phyloP scores from a whole-genome alignment of 176 grass and related monocot species.

The Alloteropsis semialata region DNA sequence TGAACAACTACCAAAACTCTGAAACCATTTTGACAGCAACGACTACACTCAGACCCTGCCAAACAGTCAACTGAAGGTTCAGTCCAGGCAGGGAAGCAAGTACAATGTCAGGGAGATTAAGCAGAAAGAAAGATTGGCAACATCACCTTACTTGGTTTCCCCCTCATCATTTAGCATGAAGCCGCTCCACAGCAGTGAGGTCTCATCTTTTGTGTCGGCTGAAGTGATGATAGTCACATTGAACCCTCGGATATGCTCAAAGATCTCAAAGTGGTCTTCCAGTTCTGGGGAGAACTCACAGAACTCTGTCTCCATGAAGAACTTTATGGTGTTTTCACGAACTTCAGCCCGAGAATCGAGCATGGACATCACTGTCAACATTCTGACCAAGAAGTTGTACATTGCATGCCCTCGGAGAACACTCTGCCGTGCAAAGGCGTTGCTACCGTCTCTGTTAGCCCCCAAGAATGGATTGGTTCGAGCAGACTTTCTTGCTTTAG shows the following conservation, averaged over 20 bases:
- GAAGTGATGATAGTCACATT: conserved; percentile 38
- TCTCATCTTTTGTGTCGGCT: conserved; percentile 35
- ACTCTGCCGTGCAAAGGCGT: conserved; percentile 2
- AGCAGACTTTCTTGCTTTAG: conserved; percentile 29
- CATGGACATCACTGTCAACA: conserved; percentile 50
- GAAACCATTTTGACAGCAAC: neutral
- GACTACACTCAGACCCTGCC: neutral
- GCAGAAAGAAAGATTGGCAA: neutral
- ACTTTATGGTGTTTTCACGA: conserved; percentile 42
- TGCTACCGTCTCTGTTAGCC: neutral
- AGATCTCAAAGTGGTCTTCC: conserved; percentile 53
- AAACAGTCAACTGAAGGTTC: neutral
- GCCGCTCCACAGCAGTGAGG: conserved; percentile 25
- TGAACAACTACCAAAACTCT: too few species aligned
- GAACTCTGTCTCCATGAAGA: conserved; percentile 51
- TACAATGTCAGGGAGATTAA: neutral
- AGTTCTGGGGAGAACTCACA: conserved; percentile 46
- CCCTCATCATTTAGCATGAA: conserved; percentile 16
- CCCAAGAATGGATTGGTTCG: conserved; percentile 22
- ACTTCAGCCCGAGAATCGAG: conserved; percentile 28
- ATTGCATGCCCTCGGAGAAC: conserved; percentile 38
- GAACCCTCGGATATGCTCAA: conserved; percentile 46
- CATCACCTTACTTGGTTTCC: neutral
- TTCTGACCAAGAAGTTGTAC: conserved; percentile 38
- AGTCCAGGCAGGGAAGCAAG: neutral